Evolutionary conservation across 2,329 filamentous ascomycete species (phyloP).

Genomic region (Furcasterigmium sp.): DNA sequence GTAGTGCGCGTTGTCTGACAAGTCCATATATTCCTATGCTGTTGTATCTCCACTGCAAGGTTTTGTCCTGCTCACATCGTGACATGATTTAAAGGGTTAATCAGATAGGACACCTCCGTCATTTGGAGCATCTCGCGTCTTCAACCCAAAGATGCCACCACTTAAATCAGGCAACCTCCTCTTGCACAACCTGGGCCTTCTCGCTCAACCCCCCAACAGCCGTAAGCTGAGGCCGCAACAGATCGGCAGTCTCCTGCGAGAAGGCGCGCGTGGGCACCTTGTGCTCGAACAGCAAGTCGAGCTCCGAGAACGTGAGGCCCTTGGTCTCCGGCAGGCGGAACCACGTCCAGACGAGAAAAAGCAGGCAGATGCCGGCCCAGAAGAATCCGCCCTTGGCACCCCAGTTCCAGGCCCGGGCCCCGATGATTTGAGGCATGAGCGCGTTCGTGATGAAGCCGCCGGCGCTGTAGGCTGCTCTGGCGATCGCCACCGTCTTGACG

Average conservation of each 20-base stretch:
- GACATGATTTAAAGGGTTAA: neutral
- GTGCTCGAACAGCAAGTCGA: slow-evolving; percentile 79
- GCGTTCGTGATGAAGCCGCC: slow-evolving; percentile 78
- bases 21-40: neutral
- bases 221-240: slow-evolving; percentile 7
- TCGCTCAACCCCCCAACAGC: neutral
- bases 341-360: slow-evolving; percentile 75
- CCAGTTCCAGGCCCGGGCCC: slow-evolving; percentile 84
- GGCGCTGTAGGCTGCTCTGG: slow-evolving; percentile 74
- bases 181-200: neutral
- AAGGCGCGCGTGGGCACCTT: slow-evolving; percentile 70
- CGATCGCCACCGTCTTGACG: slow-evolving; percentile 88
- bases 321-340: slow-evolving; percentile 76
- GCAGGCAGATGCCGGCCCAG: slow-evolving; percentile 70
- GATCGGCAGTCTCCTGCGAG: slow-evolving; percentile 36
- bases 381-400: slow-evolving; percentile 83
- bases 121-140: neutral
- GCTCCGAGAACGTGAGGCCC: slow-evolving; percentile 77
- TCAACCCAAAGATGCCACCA: neutral
- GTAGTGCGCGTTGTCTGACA: neutral
- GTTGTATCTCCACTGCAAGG: neutral
- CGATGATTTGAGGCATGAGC: slow-evolving; percentile 88
- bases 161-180: neutral
- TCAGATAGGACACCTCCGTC: neutral
- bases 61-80: too few species aligned